Evolutionary conservation across 2,329 filamentous ascomycete species (phyloP).

Genomic region (Microascus cirrosus): DNA sequence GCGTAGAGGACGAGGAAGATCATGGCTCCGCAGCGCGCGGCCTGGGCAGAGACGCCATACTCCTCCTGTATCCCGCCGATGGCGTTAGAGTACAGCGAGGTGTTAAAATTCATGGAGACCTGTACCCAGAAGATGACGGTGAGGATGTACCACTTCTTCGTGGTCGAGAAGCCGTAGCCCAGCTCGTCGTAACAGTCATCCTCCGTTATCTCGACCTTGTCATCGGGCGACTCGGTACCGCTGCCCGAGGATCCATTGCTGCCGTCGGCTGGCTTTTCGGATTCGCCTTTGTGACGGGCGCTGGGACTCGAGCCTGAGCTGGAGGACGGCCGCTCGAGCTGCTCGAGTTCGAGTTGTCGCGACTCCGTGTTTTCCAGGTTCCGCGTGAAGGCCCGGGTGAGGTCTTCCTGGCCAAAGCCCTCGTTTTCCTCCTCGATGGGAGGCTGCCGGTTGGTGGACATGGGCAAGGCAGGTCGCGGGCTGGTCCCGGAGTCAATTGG

Average conservation of each 20-base stretch:
- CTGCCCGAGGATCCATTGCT: neutral
- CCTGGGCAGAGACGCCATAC: neutral
- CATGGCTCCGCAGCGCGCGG: neutral
- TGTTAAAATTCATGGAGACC: neutral
- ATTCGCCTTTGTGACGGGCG: neutral
- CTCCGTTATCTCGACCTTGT: neutral
- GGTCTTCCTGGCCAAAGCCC: neutral
- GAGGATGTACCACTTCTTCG: neutral
- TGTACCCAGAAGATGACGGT: neutral
- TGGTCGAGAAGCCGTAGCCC: neutral
- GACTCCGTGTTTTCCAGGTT: neutral
- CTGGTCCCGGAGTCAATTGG: neutral
- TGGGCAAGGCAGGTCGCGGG: neutral
- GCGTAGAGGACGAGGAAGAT: neutral
- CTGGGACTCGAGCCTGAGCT: neutral
- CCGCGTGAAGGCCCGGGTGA: neutral
- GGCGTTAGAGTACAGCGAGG: neutral
- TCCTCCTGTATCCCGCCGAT: neutral
- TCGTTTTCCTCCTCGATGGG: neutral
- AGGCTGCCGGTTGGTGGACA: neutral
- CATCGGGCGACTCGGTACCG: neutral
- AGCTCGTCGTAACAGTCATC: neutral
- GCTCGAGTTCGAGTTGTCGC: neutral
- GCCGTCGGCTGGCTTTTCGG: neutral
- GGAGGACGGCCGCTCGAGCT: neutral